Base-by-base conservation (phyloP, 2,329 filamentous ascomycete species). In the Penicillium sp. region DNA sequence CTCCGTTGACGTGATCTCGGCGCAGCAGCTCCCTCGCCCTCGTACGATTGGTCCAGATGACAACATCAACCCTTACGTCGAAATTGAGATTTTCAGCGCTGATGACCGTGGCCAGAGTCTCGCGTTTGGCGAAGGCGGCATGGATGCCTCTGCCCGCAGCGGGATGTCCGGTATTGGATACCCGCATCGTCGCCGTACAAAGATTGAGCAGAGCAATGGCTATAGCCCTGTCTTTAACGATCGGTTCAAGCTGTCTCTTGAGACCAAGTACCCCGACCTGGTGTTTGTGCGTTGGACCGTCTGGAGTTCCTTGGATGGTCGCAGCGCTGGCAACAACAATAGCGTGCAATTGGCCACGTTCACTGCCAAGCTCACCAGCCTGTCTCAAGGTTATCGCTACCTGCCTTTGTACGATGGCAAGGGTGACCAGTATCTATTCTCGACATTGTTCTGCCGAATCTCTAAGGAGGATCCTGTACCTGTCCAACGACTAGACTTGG, bases 201-300 rank as follows among this genome's bases (percentile, higher is more conserved):
- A 85, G 61, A 88, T 96, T 53, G 86, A 93, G 29, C 85, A 85
- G 59, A 90, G 90, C 73, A 98, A 99, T 71, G 93, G 93, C 24
- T 98, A 96, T 78, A 96, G 96, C 72, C 95, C 95, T 1, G 82
- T 88, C 54, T 99, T 96, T 75, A 86, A 93, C 65, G 87, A 91
- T 65, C 84, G 85, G 56, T 90, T 93, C 76, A 85, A 86, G 59
- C 89, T 97, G 74, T 88, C 87, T 55, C 82, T 97, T 24, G 91
- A 91, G 48, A 98, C 95, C n/a, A 96, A 96, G 71, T 93, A 93
- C 70, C 93, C 93, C 0, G 91, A 95, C 66, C 82, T 99, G 29
- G 89, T 98, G 56, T 98, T 98, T 74, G 87, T 99, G 52, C 90
- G 92, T 46, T 96, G 91, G 85, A 93, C 89, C 24, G 91, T 98